Evolutionary conservation across 768 basidiomycete species (phyloP).

Genomic region (Pleurotus tuber-regium): DNA sequence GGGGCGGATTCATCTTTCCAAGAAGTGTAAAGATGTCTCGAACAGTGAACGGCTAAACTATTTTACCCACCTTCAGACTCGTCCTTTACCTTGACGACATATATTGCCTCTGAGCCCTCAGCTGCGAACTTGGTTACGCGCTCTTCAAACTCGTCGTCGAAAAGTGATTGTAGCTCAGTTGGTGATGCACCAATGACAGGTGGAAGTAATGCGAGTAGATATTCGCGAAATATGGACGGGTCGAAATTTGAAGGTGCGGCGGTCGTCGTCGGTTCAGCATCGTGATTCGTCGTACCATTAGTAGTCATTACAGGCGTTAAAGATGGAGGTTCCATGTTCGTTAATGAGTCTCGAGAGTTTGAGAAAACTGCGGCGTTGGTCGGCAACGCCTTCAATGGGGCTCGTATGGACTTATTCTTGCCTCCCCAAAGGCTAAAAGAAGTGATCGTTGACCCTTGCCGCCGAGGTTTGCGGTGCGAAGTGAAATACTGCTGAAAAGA

Average conservation of each 20-base stretch:
- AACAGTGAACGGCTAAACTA: constrained; percentile 11
- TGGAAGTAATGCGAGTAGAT: constrained; percentile 71
- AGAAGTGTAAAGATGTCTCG: constrained; percentile 9
- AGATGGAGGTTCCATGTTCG: constrained; percentile 22
- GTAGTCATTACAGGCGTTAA: constrained; percentile 24
- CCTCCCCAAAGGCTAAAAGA: constrained; percentile 22
- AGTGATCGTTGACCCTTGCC: constrained; percentile 14
- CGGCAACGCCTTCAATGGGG: constrained; percentile 16
- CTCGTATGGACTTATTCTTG: constrained; percentile 18
- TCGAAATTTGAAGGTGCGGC: constrained; percentile 49
- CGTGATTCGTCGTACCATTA: constrained; percentile 24
- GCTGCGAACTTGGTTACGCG: constrained; percentile 72
- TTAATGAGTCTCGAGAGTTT: background rate
- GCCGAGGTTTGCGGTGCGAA: constrained; percentile 19
- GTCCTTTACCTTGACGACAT: constrained; percentile 77
- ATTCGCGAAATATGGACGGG: constrained; percentile 63
- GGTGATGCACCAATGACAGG: constrained; percentile 74
- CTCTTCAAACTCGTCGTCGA: constrained; percentile 75
- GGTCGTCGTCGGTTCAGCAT: constrained; percentile 19
- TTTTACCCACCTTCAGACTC: constrained; percentile 65
- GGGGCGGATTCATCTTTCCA: constrained; percentile 55
- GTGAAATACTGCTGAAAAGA: constrained; percentile 28
- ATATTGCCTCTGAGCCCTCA: constrained; percentile 75
- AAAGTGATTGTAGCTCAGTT: constrained; percentile 62
- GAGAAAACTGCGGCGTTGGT: background rate